Conservation (phyloP, 2,329 filamentous ascomycete species). For the Ceratocystis papillata region DNA sequence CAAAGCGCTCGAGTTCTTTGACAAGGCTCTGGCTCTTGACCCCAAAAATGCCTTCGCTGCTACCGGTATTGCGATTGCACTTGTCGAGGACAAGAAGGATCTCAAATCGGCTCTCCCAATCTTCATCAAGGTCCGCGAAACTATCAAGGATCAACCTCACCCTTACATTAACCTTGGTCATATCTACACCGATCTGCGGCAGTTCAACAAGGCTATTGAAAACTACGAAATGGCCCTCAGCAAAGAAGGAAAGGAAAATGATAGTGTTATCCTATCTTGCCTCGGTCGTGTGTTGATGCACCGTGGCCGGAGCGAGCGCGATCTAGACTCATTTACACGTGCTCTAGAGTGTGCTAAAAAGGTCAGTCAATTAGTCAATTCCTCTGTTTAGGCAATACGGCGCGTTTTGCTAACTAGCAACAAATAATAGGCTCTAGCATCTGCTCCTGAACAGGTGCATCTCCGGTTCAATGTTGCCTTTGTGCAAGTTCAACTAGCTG, state of each 20-base stretch:
- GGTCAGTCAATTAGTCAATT: constrained; percentile 37
- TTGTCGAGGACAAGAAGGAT: constrained; percentile 91
- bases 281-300: constrained; percentile 80
- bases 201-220: constrained; percentile 85
- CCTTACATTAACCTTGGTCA: constrained; percentile 91
- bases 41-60: constrained; percentile 92
- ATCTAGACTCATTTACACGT: constrained; percentile 47
- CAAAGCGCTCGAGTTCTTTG: constrained; percentile 94
- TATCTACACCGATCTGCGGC: constrained; percentile 78
- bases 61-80: constrained; percentile 86
- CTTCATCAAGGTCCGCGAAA: constrained; percentile 82
- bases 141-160: constrained; percentile 65
- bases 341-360: constrained; percentile 52
- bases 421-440: constrained; percentile 53
- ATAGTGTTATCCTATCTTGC: constrained; percentile 71
- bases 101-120: constrained; percentile 71
- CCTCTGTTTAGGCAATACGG: neutral
- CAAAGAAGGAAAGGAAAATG: constrained; percentile 62
- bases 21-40: constrained; percentile 92
- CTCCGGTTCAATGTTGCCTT: constrained; percentile 98
- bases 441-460: constrained; percentile 73
- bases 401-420: neutral
- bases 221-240: constrained; percentile 79
- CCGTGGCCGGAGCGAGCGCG: constrained; percentile 55
- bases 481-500: constrained; percentile 87